A percentile compares a stretch with the other conserved stretches of the same genome.
Evolutionary conservation across 129 eudicot genomes (phyloP).

Genomic region (Centaurea solstitialis): DNA sequence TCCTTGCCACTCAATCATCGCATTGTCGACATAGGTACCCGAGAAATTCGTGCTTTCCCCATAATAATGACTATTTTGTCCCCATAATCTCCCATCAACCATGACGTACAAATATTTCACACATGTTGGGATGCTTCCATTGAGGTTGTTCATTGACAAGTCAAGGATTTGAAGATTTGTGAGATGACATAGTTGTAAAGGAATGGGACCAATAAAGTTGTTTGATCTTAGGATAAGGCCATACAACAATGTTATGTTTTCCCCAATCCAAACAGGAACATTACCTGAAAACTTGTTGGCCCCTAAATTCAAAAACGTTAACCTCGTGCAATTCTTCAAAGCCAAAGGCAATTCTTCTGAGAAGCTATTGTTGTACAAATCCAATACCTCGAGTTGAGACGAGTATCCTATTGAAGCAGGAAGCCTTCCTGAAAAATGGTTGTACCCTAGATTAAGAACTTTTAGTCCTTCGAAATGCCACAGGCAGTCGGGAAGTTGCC

Average conservation of each 20-base stretch:
- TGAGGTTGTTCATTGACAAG: slow-evolving; percentile 34
- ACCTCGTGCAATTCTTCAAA: slow-evolving; percentile 10
- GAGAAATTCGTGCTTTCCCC: too few species aligned
- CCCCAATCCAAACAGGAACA: slow-evolving; percentile 46
- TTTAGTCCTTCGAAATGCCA: neutral
- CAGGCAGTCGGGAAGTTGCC: slow-evolving; percentile 30
- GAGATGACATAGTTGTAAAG: slow-evolving; percentile 24
- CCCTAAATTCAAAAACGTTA: slow-evolving; percentile 13
- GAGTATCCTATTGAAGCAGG: slow-evolving; percentile 29
- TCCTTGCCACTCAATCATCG: slow-evolving; percentile 31
- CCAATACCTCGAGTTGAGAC: neutral
- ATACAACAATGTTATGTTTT: neutral
- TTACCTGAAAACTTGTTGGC: slow-evolving; percentile 29
- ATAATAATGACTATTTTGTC: neutral
- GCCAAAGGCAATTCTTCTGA: slow-evolving; percentile 31
- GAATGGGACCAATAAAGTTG: slow-evolving; percentile 33
- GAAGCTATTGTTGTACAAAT: slow-evolving; percentile 25
- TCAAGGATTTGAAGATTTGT: slow-evolving; percentile 32
- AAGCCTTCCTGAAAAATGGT: slow-evolving; percentile 29
- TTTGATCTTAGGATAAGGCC: slow-evolving; percentile 30
- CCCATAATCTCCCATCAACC: neutral
- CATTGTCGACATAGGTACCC: neutral
- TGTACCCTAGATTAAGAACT: slow-evolving; percentile 33
- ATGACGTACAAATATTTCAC: slow-evolving; percentile 12
- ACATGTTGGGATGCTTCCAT: slow-evolving; percentile 40